Evolutionary conservation across 1,284 basidiomycete species (phyloP).

Genomic region (Rhodotorula sp.): DNA sequence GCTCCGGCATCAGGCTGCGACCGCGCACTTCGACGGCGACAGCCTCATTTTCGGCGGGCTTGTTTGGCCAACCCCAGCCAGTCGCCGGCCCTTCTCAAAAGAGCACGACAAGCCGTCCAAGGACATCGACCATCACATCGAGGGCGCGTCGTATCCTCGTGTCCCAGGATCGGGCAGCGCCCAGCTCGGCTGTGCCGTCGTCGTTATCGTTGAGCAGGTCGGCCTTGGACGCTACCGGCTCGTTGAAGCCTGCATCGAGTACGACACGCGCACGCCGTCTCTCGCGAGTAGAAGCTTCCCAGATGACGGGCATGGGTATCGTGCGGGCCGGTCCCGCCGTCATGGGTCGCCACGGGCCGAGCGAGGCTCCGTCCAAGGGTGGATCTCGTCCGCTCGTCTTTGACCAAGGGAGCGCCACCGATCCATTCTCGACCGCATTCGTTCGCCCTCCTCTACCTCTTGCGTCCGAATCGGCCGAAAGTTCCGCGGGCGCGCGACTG

Average conservation of each 20-base stretch:
- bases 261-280: neutral
- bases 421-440: slow-evolving; percentile 34
- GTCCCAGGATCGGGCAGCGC: too few relatives aligned
- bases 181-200: too few relatives aligned
- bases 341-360: slow-evolving; percentile 2
- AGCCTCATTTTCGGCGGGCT: too few relatives aligned
- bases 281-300: slow-evolving; percentile 13
- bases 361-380: neutral
- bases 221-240: too few relatives aligned
- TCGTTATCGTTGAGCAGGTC: too few relatives aligned
- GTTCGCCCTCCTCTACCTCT: slow-evolving; percentile 11
- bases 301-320: slow-evolving; percentile 34
- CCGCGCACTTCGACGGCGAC: too few relatives aligned
- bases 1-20: too few relatives aligned
- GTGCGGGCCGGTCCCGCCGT: slow-evolving; percentile 29
- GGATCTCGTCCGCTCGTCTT: neutral
- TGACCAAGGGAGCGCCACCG: neutral
- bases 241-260: neutral
- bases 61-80: too few relatives aligned
- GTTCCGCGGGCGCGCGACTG: neutral
- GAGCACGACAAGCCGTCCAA: too few relatives aligned
- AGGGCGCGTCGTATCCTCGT: too few relatives aligned
- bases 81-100: too few relatives aligned
- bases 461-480: neutral
- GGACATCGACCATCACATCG: too few relatives aligned